Evolutionary conservation across 163 green algal genomes (phyloP), one percentile per base, ranked within the genome.

Genomic region (Botryococcus braunii): DNA sequence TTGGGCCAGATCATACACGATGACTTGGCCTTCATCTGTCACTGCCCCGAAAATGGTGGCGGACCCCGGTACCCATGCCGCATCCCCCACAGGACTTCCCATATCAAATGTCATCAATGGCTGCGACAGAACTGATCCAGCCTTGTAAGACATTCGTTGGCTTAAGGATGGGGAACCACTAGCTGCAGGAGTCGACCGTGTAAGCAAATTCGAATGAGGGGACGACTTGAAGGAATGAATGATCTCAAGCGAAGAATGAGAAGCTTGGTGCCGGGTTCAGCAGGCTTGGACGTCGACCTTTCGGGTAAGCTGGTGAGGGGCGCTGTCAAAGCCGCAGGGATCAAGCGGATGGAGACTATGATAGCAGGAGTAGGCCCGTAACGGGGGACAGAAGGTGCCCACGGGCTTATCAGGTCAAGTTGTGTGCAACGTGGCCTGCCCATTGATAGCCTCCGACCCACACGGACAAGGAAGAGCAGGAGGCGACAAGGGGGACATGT

Each of bases 1-100:
- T 62, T 91, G 74, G 11, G 76, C 68, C 29, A 98, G 66, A 76
- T 98, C 91, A 64, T 88, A 97, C 61, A 96, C 86, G 2, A 31
- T 32, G 37, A 71, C 88, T 62, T 89, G 87, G 50, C 90, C 90
- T 38, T 95, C 87, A 63, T 86, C 86, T 1, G 88, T 96, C 6
- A 86, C 78, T 8, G 88, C 91, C 4, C 87, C 89, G 78, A 97
- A 94, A 41, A 94, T 81, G 5, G 88, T 96, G 29, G 83, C 79
- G 13, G 80, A 88, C 73, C 87, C 90, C 36, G 92, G 92, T 17
- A 87, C 82, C 92, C 92, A 97, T 0, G 90, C 87, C n/a, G 90
- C 83, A 70, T 97, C 92, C 4, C 88, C 87, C 11, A 94, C 89
- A 4, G 85, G 70, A 48, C 82, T 84, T 17, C 82, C 84, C 29